Evolutionary conservation across 139 green algal species (phyloP).

Genomic region (Nannochloris sp.): DNA sequence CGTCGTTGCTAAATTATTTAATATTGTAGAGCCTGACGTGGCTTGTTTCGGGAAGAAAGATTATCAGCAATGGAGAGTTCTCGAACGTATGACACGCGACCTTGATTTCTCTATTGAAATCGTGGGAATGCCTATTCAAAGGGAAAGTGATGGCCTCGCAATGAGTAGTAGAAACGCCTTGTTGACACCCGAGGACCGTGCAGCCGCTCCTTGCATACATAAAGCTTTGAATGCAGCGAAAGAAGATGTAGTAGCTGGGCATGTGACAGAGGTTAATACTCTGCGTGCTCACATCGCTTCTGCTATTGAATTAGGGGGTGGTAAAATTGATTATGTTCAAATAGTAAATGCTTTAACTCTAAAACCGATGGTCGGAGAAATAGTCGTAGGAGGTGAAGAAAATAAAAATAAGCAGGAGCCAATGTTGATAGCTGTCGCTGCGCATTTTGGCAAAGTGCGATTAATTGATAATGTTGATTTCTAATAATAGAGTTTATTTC

Average conservation of each 20-base stretch:
- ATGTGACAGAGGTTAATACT: not conserved
- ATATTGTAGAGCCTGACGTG: constrained; percentile 93
- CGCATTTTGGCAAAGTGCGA: constrained; percentile 74
- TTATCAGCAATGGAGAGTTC: constrained; percentile 93
- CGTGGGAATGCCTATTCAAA: constrained; percentile 74
- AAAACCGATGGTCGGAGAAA: constrained; percentile 28
- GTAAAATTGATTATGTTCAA: constrained; percentile 83
- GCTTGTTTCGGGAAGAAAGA: constrained; percentile 96
- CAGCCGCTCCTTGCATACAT: constrained; percentile 50
- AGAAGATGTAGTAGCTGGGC: constrained; percentile 38
- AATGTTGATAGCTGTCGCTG: constrained; percentile 71
- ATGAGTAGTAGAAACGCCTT: constrained; percentile 91
- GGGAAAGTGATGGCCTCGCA: constrained; percentile 88
- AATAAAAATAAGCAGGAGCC: constrained; percentile 16
- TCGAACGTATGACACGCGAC: constrained; percentile 81
- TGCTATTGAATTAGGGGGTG: constrained; percentile 23
- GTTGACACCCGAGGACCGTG: constrained; percentile 54
- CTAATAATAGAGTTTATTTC: not conserved
- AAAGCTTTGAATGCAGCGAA: constrained; percentile 27
- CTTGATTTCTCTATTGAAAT: constrained; percentile 85
- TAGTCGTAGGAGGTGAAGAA: too few species aligned
- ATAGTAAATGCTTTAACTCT: constrained; percentile 64
- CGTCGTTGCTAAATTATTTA: constrained; percentile 94
- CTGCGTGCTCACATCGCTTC: not conserved
- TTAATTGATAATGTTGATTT: constrained; percentile 92